Conservation (phyloP, 129 eudicot genomes). For the Saposhnikovia divaricata region DNA sequence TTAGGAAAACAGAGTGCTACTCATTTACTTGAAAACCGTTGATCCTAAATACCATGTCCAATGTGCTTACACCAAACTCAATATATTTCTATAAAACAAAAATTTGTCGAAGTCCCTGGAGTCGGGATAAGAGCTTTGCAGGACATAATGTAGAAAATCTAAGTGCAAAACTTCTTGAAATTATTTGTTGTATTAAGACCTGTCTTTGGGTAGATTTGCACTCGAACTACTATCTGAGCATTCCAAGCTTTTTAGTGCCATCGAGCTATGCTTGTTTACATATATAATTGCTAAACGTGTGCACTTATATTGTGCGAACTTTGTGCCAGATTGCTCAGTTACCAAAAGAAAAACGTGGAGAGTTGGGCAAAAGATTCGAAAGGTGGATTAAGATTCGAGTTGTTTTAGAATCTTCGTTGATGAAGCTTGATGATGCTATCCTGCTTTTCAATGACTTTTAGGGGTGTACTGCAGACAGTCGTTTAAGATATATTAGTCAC, state of each 20-base stretch:
- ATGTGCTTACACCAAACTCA: neutral
- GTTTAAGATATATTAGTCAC: neutral
- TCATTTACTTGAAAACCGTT: neutral
- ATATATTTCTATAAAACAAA: neutral
- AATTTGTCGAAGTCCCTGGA: neutral
- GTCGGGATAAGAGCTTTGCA: neutral
- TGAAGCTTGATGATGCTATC: slow-evolving; percentile 73
- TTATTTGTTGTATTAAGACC: neutral
- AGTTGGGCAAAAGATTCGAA: slow-evolving; percentile 23
- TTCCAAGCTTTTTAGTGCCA: neutral
- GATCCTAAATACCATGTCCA: neutral
- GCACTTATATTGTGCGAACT: neutral
- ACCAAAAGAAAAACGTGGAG: slow-evolving; percentile 48
- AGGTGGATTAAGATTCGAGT: slow-evolving; percentile 26
- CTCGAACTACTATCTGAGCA: neutral
- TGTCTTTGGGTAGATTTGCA: neutral
- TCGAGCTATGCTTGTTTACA: neutral
- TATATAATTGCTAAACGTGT: neutral
- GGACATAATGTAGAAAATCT: neutral
- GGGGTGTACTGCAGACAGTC: neutral
- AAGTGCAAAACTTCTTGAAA: neutral
- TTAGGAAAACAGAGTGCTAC: neutral
- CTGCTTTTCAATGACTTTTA: slow-evolving; percentile 68
- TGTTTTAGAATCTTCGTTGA: slow-evolving; percentile 54
- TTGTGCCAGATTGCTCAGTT: slow-evolving; percentile 42